phyloP scores from a whole-genome alignment of 108 stramenopile genomes.

The Nitzschia palea region DNA sequence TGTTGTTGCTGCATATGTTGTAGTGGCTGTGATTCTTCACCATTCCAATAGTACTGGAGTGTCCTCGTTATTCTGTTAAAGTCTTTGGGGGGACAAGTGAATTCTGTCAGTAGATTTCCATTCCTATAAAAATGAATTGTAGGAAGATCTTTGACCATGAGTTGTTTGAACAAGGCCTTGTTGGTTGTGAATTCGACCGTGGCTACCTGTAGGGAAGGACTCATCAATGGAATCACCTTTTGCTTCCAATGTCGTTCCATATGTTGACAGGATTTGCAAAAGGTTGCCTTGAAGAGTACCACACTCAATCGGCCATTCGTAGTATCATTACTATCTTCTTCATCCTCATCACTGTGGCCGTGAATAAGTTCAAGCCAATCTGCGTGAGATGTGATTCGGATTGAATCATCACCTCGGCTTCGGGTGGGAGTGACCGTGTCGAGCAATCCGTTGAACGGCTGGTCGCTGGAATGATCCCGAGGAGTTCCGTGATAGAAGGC shows the following conservation, averaged over 20 bases:
- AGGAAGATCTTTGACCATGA: not conserved
- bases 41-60: not conserved
- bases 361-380: constrained; percentile 1
- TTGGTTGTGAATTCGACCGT: not conserved
- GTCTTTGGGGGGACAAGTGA: not conserved
- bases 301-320: too few relatives aligned
- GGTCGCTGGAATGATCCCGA: too few relatives aligned
- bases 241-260: not conserved
- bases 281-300: not conserved
- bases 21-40: not conserved
- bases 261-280: not conserved
- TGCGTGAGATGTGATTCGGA: not conserved
- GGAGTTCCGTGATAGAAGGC: too few relatives aligned
- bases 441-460: too few relatives aligned
- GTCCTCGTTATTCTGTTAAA: not conserved
- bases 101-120: not conserved
- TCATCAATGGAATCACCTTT: not conserved
- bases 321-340: too few relatives aligned
- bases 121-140: not conserved
- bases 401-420: too few relatives aligned
- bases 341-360: not conserved
- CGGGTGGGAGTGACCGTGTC: too few relatives aligned
- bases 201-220: not conserved
- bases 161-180: not conserved
- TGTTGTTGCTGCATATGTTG: too few relatives aligned